Evolutionary conservation across 2,329 filamentous ascomycete genomes (phyloP), one percentile per base, ranked within the genome.

Genomic region (Alternaria postmessia): DNA sequence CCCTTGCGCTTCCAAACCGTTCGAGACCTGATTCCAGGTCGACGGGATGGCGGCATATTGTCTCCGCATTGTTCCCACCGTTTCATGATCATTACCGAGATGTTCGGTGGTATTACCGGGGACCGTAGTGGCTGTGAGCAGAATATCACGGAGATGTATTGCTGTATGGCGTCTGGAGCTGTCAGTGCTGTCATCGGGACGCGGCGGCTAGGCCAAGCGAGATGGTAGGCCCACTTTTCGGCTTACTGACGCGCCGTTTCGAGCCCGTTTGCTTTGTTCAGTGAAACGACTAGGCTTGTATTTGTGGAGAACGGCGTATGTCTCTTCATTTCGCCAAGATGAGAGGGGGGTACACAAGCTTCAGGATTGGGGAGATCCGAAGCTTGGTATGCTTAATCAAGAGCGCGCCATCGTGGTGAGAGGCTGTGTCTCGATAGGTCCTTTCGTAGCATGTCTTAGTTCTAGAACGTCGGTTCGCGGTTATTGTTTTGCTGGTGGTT

Each of bases 321-420:
- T 36, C 20, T 16, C 46, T 36, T 49, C 46, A 49, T 49, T 49
- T 49, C 46, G 46, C 46, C 46, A 49, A 49, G 46, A 49, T 49
- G 46, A 49, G 46, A 49, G 20, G 46, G 46, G 46, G 46, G 5
- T 22, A 36, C 12, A 49, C 46, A 49, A 49, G 46, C 46, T 38
- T 49, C 46, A 26, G 32, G 46, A 38, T 49, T 49, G 22, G 20
- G 32, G 46, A 38, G 20, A 49, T 24, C 9, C 16, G 46, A 38
- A 38, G 46, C 46, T 49, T 49, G 46, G 46, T 26, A 49, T 49
- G 46, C 46, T 49, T 49, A 22, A 24, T 18, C 12, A 36, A 38
- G 16, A 32, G 22, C 30, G 30, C 30, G 16, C n/a, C 46, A 9
- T 3, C 1, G 18, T 22, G 18, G 8, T 22, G 28, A 14, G 14